Evolutionary conservation across 306 rosid species (phyloP), one percentile per base, ranked within the genome.

Genomic region (Elaeagnus macrophylla): DNA sequence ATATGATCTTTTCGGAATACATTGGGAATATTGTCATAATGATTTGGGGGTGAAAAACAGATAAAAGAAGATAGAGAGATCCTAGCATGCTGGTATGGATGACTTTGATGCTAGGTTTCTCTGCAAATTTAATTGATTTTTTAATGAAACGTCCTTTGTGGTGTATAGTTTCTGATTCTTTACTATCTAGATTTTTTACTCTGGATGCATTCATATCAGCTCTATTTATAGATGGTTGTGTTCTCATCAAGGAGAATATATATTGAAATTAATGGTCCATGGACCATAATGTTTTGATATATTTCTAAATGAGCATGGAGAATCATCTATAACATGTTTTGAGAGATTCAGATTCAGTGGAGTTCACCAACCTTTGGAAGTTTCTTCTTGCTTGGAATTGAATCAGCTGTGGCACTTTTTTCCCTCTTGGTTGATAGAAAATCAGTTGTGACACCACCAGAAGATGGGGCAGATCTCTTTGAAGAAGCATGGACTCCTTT

Each of bases 361-460:
- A 39, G 35, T 16, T 75, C 59, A 68, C 83, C 45, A 69, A 87
- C 99, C 95, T 91, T 91, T 18, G 37, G 78, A 68, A 78, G 75
- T 70, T 73, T 87, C 75, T 75, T 87, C 73, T 78, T 77, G 59
- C 54, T 51, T 57, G 75, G 43, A 65, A 15, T 56, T 39, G 82
- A 68, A 61, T 65, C 70, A 62, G 50, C 37, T 38, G 64, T 67
- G 40, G 44, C 50, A 41, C 61, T 56, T 35, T 39, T 51, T 53
- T 44, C 60, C 51, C 63, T 64, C 56, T 39, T 52, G 62, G 68
- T 65, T 54, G 79, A 61, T 68, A 74, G 74, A 61, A 76, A 63
- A 55, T 56, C 70, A 43, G 72, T 18, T 48, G 54, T 54, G 54
- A 68, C 74, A 17, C 64, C 67, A 59, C 19, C 44, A 6, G 70